phyloP scores from a whole-genome alignment of 2,329 filamentous ascomycete species.

The Stachybotrys chartarum region DNA sequence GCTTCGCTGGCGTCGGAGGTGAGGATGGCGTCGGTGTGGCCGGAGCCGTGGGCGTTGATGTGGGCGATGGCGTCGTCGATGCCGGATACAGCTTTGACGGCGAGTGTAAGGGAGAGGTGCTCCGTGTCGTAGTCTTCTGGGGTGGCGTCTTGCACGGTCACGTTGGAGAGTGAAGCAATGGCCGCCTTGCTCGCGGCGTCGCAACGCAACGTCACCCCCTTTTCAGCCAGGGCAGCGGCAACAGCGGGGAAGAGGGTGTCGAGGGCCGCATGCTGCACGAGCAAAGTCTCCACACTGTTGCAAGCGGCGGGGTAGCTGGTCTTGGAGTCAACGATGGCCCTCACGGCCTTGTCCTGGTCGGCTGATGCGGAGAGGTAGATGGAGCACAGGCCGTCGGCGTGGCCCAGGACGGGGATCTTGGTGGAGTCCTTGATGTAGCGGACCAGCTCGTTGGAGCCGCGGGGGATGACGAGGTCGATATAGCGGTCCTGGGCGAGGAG shows the following conservation, averaged over 20 bases:
- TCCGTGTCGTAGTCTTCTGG: constrained; percentile 79
- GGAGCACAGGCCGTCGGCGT: constrained; percentile 88
- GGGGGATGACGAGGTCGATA: constrained; percentile 92
- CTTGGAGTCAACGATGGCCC: constrained; percentile 84
- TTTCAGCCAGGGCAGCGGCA: constrained; percentile 64
- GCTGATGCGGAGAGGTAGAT: constrained; percentile 79
- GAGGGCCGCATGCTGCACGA: constrained; percentile 71
- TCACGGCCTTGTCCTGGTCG: constrained; percentile 61
- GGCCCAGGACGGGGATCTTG: constrained; percentile 90
- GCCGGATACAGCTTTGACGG: constrained; percentile 68
- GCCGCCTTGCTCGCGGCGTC: constrained; percentile 62
- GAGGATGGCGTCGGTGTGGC: constrained; percentile 90
- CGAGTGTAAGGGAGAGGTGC: constrained; percentile 77
- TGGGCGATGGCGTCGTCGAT: constrained; percentile 71
- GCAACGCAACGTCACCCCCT: constrained; percentile 78
- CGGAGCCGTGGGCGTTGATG: constrained; percentile 87
- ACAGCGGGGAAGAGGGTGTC: constrained; percentile 60
- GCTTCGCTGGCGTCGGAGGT: constrained; percentile 63
- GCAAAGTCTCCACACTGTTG: constrained; percentile 86
- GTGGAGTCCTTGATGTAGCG: constrained; percentile 84
- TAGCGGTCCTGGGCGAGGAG: constrained; percentile 79
- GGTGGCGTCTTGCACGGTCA: constrained; percentile 55
- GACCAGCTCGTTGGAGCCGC: constrained; percentile 85
- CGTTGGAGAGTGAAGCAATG: constrained; percentile 38
- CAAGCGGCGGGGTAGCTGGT: constrained; percentile 92